phyloP scores from a whole-genome alignment of 352 stramenopile species.

The Phytophthora pisi region DNA sequence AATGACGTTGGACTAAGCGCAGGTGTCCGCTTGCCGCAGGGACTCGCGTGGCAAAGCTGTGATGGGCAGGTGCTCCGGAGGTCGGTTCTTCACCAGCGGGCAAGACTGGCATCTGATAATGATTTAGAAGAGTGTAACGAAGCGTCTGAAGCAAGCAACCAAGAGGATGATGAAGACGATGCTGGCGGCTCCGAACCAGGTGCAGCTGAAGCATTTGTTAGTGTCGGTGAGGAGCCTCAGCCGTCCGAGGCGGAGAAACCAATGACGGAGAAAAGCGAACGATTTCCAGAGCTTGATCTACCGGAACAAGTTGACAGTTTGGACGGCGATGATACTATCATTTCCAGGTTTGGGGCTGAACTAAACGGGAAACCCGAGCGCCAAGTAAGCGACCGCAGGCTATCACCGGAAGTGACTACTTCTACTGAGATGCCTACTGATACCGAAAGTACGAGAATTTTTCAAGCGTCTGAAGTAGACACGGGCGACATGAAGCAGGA shows the following conservation, averaged over 20 bases:
- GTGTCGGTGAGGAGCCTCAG: no score
- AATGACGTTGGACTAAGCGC: conserved; percentile 3
- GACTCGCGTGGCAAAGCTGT: conserved; percentile 26
- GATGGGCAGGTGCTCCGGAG: conserved; percentile 28
- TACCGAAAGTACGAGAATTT: background rate
- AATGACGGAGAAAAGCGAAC: background rate
- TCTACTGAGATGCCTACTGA: background rate
- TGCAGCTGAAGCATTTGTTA: background rate
- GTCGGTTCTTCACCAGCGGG: background rate
- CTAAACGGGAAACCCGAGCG: background rate
- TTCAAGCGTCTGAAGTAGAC: background rate
- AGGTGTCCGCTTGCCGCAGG: conserved; percentile 1
- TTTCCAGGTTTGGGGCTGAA: background rate
- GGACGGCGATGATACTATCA: background rate
- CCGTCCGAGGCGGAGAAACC: background rate
- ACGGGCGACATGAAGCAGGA: background rate
- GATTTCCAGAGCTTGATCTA: background rate
- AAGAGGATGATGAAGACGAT: background rate
- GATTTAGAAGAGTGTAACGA: background rate
- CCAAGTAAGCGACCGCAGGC: background rate
- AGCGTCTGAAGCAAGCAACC: background rate
- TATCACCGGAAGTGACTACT: background rate
- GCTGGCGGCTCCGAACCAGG: background rate
- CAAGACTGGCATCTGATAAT: background rate
- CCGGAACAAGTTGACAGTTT: background rate